Percentiles rank a stretch among this genome's conserved stretches.
These are phyloP conservation scores for Notholithocarpus densiflorus DNA, from an alignment of 306 rosid genomes.

Conservation along the genomic window DNA sequence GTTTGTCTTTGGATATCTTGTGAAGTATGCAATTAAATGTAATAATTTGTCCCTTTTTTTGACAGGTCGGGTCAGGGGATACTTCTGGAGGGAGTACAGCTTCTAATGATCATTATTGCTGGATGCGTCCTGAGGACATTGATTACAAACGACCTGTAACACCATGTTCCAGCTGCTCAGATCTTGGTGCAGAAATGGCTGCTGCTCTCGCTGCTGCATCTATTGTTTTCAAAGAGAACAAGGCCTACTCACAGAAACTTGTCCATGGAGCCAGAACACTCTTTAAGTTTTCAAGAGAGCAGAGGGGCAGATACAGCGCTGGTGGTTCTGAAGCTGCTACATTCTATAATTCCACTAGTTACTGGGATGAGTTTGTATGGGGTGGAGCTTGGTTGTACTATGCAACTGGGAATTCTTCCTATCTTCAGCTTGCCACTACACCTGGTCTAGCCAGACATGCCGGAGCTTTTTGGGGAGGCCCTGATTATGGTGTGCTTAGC, in stretches of 20 bases:
- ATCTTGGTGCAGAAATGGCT: conserved; percentile 96
- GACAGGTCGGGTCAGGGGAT: conserved; percentile 78
- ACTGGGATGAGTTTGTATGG: conserved; percentile 94
- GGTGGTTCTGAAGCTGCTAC: conserved; percentile 59
- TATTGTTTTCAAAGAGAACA: conserved; percentile 96
- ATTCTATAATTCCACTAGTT: conserved; percentile 79
- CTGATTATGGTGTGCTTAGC: conserved; percentile 89
- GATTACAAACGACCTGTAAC: conserved; percentile 77
- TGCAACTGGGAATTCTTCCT: conserved; percentile 86
- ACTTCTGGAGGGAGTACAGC: conserved; percentile 76
- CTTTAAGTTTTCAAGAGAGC: conserved; percentile 59
- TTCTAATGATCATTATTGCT: conserved; percentile 93
- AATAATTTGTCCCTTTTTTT: conserved; percentile 7
- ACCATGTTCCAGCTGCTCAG: conserved; percentile 60
- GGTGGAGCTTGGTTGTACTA: conserved; percentile 98
- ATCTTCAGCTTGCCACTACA: conserved; percentile 80
- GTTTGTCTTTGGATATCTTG: neutral
- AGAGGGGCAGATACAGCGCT: conserved; percentile 78
- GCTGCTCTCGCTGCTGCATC: conserved; percentile 94
- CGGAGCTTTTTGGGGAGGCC: conserved; percentile 98
- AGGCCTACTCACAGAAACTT: conserved; percentile 90
- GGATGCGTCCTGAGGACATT: conserved; percentile 98
- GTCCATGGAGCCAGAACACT: conserved; percentile 93
- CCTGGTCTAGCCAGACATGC: conserved; percentile 92
- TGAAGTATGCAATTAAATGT: conserved; percentile 7